phyloP scores from a whole-genome alignment of 2,329 filamentous ascomycete genomes.

The Cercospora brassicicola region DNA sequence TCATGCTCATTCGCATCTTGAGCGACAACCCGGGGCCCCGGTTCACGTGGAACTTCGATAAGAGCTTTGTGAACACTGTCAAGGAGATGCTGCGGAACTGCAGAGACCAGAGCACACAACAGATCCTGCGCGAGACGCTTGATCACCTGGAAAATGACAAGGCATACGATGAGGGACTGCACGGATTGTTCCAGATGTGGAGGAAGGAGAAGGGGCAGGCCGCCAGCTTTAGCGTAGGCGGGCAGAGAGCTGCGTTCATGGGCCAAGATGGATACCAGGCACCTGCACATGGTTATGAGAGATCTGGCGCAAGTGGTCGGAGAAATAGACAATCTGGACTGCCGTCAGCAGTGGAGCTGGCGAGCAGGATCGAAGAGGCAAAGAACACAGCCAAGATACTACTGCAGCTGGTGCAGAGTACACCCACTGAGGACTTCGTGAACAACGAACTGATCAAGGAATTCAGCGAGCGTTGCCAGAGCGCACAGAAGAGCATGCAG shows the following conservation, averaged over 20 bases:
- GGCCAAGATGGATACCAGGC: constrained; percentile 3
- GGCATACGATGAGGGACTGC: constrained; percentile 70
- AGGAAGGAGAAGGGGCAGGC: constrained; percentile 69
- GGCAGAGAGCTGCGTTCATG: constrained; percentile 10
- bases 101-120: constrained; percentile 73
- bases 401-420: constrained; percentile 87
- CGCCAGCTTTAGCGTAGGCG: constrained; percentile 25
- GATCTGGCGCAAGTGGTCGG: constrained; percentile 6
- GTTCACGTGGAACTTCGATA: constrained; percentile 88
- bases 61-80: constrained; percentile 73
- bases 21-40: constrained; percentile 85
- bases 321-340: constrained; percentile 29
- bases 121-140: constrained; percentile 84
- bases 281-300: constrained; percentile 3
- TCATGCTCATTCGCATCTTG: constrained; percentile 93
- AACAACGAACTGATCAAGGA: constrained; percentile 87
- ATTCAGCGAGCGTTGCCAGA: constrained; percentile 81
- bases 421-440: constrained; percentile 71
- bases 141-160: constrained; percentile 74
- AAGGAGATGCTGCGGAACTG: constrained; percentile 73
- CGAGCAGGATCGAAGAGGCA: constrained; percentile 83
- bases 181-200: constrained; percentile 80
- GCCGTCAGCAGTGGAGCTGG: constrained; percentile 74
- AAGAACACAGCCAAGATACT: constrained; percentile 86
- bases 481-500: constrained; percentile 78